Evolutionary conservation across 1,139 yeast genomes (phyloP).

Genomic region (Candida gigantensis): DNA sequence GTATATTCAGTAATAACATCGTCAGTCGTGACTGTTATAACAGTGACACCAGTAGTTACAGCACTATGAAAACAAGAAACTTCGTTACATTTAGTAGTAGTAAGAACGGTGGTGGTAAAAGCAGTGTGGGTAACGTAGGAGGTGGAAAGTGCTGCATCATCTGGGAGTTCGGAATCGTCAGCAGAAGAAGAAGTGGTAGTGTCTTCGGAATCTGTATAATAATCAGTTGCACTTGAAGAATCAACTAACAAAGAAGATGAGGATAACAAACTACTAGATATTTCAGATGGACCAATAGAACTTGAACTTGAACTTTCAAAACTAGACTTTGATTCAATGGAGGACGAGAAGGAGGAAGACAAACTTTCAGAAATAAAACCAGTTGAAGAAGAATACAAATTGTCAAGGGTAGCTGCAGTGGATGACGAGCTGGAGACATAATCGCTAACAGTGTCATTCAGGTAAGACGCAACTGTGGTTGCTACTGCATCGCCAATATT

Average conservation of each 20-base stretch:
- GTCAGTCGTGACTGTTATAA: conserved; percentile 21
- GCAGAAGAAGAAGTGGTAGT: background rate
- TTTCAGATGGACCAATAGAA: no score
- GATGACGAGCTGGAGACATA: no score
- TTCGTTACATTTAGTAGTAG: conserved; percentile 24
- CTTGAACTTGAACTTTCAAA: no score
- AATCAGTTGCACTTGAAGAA: background rate
- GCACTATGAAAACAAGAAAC: conserved; percentile 29
- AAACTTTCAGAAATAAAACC: no score
- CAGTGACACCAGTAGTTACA: conserved; percentile 39
- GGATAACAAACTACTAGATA: no score
- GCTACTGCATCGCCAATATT: background rate
- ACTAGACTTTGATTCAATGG: no score
- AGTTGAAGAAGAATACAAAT: no score
- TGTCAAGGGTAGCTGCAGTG: no score
- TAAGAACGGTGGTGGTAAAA: conserved; percentile 19
- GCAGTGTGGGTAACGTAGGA: conserved; percentile 4
- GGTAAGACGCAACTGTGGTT: no score
- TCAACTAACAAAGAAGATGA: no score
- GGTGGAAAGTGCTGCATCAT: background rate
- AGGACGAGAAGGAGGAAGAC: no score
- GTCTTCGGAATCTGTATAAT: background rate
- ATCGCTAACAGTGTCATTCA: no score
- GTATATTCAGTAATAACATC: conserved; percentile 22
- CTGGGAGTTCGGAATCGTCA: background rate